Conservation (phyloP, 805 yeast species). For the Nakazawaea ishiwadae region DNA sequence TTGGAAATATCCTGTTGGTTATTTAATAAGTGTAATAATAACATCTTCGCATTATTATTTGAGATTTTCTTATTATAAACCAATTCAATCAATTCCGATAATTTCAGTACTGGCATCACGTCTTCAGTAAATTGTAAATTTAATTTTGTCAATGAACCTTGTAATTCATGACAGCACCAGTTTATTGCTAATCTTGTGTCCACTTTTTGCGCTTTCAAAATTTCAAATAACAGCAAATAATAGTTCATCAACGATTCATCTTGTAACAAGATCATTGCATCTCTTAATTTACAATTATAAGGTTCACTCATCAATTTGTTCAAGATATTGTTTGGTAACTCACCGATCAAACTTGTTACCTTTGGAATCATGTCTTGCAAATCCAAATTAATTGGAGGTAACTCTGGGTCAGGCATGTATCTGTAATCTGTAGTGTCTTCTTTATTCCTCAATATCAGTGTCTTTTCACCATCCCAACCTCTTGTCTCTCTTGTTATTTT, state of each 20-base stretch:
- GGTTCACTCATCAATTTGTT: slow-evolving; percentile 39
- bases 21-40: slow-evolving; percentile 58
- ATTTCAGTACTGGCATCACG: slow-evolving; percentile 33
- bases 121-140: slow-evolving; percentile 28
- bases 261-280: slow-evolving; percentile 65
- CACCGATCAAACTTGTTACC: slow-evolving; percentile 37
- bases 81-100: slow-evolving; percentile 52
- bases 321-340: slow-evolving; percentile 57
- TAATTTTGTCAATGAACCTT: slow-evolving; percentile 63
- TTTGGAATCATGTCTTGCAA: slow-evolving; percentile 38
- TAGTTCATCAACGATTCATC: slow-evolving; percentile 45
- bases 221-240: slow-evolving; percentile 40
- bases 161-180: slow-evolving; percentile 79
- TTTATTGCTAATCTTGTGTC: slow-evolving; percentile 47
- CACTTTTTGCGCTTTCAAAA: slow-evolving; percentile 15
- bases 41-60: slow-evolving; percentile 58
- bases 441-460: slow-evolving; percentile 66
- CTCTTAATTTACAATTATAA: slow-evolving; percentile 58
- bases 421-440: slow-evolving; percentile 84
- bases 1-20: slow-evolving; percentile 32
- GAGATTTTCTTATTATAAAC: slow-evolving; percentile 49
- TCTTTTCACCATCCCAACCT: slow-evolving; percentile 83
- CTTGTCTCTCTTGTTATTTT: slow-evolving; percentile 57
- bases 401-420: slow-evolving; percentile 92
- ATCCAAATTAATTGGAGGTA: slow-evolving; percentile 54